Conservation (phyloP, 78 protist species). For the Dictyostelium brefeldianum region DNA sequence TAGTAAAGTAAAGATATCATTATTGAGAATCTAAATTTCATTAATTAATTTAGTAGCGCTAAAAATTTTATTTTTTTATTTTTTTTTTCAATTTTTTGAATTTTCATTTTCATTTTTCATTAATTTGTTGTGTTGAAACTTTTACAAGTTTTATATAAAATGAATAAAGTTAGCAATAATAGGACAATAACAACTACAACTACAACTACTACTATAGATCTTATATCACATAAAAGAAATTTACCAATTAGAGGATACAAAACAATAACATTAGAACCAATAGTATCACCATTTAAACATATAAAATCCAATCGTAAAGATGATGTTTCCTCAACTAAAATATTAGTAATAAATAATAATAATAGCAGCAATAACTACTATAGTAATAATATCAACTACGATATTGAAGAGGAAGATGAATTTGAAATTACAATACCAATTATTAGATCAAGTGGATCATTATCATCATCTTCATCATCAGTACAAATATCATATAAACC, state of each 20-base stretch:
- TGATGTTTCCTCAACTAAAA: background rate
- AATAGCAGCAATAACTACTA: no score
- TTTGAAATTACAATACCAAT: conserved; percentile 8
- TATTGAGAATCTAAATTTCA: no score
- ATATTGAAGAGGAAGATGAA: background rate
- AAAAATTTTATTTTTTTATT: background rate
- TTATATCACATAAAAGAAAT: no score
- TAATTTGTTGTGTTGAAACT: background rate
- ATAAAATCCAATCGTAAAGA: conserved; percentile 4
- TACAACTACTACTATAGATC: no score
- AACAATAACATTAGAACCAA: conserved; percentile 1
- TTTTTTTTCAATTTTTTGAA: background rate
- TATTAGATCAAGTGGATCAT: background rate
- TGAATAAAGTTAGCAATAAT: background rate
- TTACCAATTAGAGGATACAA: no score
- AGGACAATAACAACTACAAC: no score
- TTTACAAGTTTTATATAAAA: background rate
- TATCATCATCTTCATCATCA: background rate
- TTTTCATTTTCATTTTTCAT: background rate
- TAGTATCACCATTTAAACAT: conserved; percentile 10
- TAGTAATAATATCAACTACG: background rate
- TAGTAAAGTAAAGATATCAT: no score
- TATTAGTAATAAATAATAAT: background rate
- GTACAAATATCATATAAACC: background rate
- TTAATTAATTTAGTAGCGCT: no score